Conservation (phyloP, 192 early-diverging fungal genomes). For the Mortierella antarctica region DNA sequence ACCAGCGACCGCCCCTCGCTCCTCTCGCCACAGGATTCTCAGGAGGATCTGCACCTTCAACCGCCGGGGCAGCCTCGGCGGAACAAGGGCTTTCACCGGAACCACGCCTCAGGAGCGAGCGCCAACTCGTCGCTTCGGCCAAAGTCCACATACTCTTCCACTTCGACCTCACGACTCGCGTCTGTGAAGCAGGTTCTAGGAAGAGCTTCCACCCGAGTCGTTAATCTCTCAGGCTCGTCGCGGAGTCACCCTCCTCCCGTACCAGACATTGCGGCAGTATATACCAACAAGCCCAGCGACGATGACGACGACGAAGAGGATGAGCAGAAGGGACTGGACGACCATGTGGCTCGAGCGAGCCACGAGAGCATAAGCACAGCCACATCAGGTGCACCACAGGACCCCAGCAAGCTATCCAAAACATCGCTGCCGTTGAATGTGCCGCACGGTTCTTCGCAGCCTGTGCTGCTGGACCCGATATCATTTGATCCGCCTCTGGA, state of each 20-base stretch:
- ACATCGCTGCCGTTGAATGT: neutral
- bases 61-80: conserved; percentile 14
- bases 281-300: neutral
- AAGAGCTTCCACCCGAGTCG: conserved; percentile 45
- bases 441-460: neutral
- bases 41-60: conserved; percentile 25
- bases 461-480: neutral
- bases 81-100: conserved; percentile 10
- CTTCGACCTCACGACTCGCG: conserved; percentile 8
- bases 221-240: conserved; percentile 32
- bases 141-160: conserved; percentile 17
- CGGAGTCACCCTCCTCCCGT: neutral
- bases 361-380: neutral
- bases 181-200: conserved; percentile 37
- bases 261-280: neutral
- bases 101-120: conserved; percentile 13
- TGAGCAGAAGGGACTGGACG: neutral
- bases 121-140: conserved; percentile 9
- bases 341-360: neutral
- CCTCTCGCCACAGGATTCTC: conserved; percentile 8
- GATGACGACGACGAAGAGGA: neutral
- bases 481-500: conserved; percentile 31
- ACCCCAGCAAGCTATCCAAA: neutral
- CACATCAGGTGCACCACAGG: neutral
- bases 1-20: conserved; percentile 1